phyloP scores from a whole-genome alignment of 179 eudicot species.

The Heliamphora pulchella region DNA sequence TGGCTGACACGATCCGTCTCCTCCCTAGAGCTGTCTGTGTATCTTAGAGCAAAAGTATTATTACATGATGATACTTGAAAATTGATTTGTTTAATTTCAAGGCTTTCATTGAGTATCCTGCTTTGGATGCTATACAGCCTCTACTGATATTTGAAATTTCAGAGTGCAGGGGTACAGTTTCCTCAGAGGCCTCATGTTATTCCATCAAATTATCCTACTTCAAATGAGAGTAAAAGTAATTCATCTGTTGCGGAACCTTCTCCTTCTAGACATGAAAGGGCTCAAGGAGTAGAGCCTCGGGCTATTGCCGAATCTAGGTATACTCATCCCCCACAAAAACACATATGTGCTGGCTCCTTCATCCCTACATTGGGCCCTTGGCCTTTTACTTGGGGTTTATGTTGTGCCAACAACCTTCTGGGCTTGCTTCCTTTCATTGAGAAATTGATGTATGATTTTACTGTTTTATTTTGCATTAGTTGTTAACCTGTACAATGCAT shows the following conservation, averaged over 20 bases:
- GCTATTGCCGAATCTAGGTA: slow-evolving; percentile 74
- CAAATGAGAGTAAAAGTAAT: slow-evolving; percentile 34
- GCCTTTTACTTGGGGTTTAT: background rate
- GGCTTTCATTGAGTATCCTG: background rate
- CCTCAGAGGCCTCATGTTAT: slow-evolving; percentile 42
- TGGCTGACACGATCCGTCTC: no score
- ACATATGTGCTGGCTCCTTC: background rate
- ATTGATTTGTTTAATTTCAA: background rate
- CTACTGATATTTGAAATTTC: slow-evolving; percentile 22
- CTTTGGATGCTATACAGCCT: background rate
- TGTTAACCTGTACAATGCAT: background rate
- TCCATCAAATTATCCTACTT: slow-evolving; percentile 31
- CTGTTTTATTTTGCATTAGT: background rate
- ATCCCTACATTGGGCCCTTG: background rate
- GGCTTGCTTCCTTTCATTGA: background rate
- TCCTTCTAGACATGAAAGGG: slow-evolving; percentile 36
- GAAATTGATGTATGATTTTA: background rate
- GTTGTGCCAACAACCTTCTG: background rate
- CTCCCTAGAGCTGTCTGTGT: no score
- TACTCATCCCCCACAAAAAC: background rate
- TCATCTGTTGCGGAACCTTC: slow-evolving; percentile 34
- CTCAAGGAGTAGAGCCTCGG: slow-evolving; percentile 35
- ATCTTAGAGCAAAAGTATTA: no score
- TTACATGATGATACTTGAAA: background rate
- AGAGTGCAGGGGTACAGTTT: slow-evolving; percentile 94